A percentile compares a stretch with the other conserved stretches of the same genome.
These are phyloP conservation scores for Dalbergia cultrata DNA, from an alignment of 306 rosid genomes.

Conservation along the genomic window DNA sequence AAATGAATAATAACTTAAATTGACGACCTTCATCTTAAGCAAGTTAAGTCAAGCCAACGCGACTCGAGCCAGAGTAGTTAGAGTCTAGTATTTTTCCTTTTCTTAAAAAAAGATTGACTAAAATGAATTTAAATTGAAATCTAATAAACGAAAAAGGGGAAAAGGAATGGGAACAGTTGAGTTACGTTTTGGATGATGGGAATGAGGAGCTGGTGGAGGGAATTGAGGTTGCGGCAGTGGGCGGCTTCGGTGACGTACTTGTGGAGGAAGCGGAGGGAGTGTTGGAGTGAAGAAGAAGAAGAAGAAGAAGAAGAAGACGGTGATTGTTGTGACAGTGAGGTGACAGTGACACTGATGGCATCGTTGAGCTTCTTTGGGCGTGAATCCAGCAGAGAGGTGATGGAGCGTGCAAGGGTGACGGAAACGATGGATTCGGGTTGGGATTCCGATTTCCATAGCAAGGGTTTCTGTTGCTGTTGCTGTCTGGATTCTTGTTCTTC, in stretches of 20 bases:
- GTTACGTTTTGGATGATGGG: conserved; percentile 80
- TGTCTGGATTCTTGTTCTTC: conserved; percentile 31
- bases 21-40: not conserved
- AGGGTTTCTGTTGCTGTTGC: not conserved
- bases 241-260: conserved; percentile 69
- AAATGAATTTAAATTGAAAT: not conserved
- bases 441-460: conserved; percentile 59
- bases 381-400: conserved; percentile 66
- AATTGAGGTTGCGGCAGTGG: conserved; percentile 3
- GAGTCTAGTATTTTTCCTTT: too few species aligned
- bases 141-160: not conserved
- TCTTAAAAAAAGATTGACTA: too few species aligned
- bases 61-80: too few species aligned
- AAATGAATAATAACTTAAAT: not conserved
- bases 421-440: conserved; percentile 65
- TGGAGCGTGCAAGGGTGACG: conserved; percentile 70
- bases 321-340: conserved; percentile 36
- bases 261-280: conserved; percentile 82
- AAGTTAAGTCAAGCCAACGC: too few species aligned
- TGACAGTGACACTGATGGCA: conserved; percentile 66
- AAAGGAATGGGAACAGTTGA: not conserved
- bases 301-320: conserved; percentile 31
- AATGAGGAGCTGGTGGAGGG: conserved; percentile 61
- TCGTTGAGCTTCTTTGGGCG: conserved; percentile 78
- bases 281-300: conserved; percentile 64